These are phyloP conservation scores for Rugiboletus extremiorientalis DNA, from an alignment of 1,284 basidiomycete genomes.

Conservation along the genomic window DNA sequence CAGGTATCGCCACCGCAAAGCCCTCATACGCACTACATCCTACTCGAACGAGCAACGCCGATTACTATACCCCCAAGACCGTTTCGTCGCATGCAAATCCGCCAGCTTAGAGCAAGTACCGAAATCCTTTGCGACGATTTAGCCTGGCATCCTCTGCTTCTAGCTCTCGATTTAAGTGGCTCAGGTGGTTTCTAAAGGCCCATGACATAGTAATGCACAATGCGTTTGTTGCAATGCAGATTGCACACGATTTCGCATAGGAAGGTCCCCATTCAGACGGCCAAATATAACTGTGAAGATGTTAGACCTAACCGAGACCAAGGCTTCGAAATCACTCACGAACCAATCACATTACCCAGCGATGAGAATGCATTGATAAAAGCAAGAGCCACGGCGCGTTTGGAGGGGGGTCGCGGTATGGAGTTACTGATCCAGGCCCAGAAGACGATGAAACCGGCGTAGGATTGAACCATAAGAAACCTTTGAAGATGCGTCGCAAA, in stretches of 20 bases:
- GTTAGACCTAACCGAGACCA: constrained; percentile 10
- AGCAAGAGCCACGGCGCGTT: constrained; percentile 76
- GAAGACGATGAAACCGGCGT: constrained; percentile 68
- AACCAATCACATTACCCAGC: constrained; percentile 73
- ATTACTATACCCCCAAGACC: neutral
- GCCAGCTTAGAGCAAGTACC: constrained; percentile 41
- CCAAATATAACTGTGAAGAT: constrained; percentile 42
- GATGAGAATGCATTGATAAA: constrained; percentile 74
- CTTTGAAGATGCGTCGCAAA: constrained; percentile 35
- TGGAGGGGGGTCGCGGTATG: constrained; percentile 64
- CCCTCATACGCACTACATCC: neutral
- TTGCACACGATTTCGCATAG: constrained; percentile 41
- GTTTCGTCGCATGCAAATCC: neutral
- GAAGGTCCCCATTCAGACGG: constrained; percentile 40
- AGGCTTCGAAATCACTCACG: constrained; percentile 46
- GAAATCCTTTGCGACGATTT: constrained; percentile 45
- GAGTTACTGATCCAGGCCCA: constrained; percentile 73
- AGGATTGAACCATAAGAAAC: constrained; percentile 76
- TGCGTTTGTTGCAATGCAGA: constrained; percentile 51
- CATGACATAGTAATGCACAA: constrained; percentile 54
- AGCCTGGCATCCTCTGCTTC: constrained; percentile 45
- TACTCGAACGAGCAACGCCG: neutral
- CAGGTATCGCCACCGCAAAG: neutral
- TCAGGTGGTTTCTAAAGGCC: constrained; percentile 54
- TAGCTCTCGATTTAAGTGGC: constrained; percentile 40